Conservation (phyloP, 2,329 filamentous ascomycete species). For the Fusarium duplospermum region DNA sequence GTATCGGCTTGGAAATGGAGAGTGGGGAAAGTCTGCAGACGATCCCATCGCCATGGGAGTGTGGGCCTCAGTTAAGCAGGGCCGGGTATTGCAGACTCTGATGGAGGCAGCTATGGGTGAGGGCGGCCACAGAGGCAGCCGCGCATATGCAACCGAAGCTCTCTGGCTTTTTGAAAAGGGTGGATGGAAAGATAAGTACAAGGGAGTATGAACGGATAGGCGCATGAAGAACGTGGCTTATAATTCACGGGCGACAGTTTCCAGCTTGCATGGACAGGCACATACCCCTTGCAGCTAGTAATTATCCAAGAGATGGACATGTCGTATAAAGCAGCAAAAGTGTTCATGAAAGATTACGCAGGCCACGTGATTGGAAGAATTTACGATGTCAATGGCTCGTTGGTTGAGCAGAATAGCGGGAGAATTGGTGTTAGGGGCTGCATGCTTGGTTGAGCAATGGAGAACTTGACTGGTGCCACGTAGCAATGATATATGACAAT, state of each 20-base stretch:
- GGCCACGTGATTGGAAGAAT: background rate
- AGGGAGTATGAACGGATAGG: conserved; percentile 58
- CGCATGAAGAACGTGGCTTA: background rate
- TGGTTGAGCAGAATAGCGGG: conserved; percentile 4
- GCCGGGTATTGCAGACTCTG: conserved; percentile 80
- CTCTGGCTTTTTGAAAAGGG: conserved; percentile 85
- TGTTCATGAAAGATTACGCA: background rate
- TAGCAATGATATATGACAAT: conserved; percentile 5
- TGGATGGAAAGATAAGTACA: conserved; percentile 73
- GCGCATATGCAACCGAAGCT: conserved; percentile 88
- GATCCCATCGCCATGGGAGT: conserved; percentile 78
- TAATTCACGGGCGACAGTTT: background rate
- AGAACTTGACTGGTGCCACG: conserved; percentile 11
- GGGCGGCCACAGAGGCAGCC: conserved; percentile 79
- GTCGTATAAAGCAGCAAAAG: background rate
- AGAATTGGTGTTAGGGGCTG: background rate
- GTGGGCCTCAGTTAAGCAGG: conserved; percentile 84
- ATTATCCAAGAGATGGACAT: background rate
- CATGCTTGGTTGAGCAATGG: background rate
- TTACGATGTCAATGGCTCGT: background rate
- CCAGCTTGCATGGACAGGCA: background rate
- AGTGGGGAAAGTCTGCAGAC: conserved; percentile 70
- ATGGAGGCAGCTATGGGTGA: conserved; percentile 79
- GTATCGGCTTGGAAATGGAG: conserved; percentile 81
- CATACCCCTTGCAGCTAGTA: background rate